Percentiles rank a stretch among this genome's conserved stretches.
These are phyloP conservation scores for Sphaerulina populicola DNA, from an alignment of 2,329 filamentous ascomycete species.

Conservation along the genomic window DNA sequence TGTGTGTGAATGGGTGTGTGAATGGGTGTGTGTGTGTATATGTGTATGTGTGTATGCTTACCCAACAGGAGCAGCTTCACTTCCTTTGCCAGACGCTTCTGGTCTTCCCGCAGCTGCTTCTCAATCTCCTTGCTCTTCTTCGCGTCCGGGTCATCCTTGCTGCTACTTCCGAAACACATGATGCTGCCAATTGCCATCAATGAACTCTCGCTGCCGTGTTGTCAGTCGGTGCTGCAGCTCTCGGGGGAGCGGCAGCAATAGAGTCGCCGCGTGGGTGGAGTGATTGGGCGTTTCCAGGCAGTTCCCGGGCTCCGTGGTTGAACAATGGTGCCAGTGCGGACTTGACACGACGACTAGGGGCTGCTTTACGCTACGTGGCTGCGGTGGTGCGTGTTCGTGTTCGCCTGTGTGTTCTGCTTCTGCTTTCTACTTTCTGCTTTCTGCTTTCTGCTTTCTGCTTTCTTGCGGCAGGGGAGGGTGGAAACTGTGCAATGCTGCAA, in stretches of 20 bases:
- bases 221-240: background rate
- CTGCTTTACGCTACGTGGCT: background rate
- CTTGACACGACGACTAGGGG: background rate
- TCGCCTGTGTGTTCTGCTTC: background rate
- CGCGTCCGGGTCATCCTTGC: slow-evolving; percentile 41
- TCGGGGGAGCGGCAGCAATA: background rate
- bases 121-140: slow-evolving; percentile 65
- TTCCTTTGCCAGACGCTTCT: slow-evolving; percentile 75
- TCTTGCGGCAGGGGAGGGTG: slow-evolving; percentile 2
- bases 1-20: too few relatives aligned
- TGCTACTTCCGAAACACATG: slow-evolving; percentile 45
- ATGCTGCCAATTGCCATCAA: slow-evolving; percentile 29
- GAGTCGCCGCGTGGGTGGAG: background rate
- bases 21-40: too few relatives aligned
- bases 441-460: too few relatives aligned
- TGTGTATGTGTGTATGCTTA: slow-evolving; percentile 36
- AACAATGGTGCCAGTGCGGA: background rate
- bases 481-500: slow-evolving; percentile 6
- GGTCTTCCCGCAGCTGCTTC: slow-evolving; percentile 73
- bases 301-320: background rate
- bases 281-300: background rate
- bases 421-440: too few relatives aligned
- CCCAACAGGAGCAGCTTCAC: slow-evolving; percentile 91
- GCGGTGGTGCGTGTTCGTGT: background rate
- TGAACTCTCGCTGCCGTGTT: background rate